A percentile compares a stretch with the other conserved stretches of the same genome.
Conservation (phyloP, 202 grass and related monocot species). For the Miscanthus sacchariflorus region DNA sequence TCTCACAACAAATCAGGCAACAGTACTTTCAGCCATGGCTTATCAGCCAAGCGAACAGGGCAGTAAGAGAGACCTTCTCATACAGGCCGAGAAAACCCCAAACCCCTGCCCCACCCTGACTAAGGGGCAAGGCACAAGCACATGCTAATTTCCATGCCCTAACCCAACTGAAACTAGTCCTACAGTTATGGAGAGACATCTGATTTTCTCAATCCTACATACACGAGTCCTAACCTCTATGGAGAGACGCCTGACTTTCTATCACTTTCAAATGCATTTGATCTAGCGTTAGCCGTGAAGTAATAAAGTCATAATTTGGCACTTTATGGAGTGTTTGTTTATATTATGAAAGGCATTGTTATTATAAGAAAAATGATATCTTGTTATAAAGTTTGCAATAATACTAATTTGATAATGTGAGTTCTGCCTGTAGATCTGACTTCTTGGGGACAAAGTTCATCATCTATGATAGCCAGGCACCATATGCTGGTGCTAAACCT, state of each 20-base stretch:
- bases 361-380: not conserved
- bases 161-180: not conserved
- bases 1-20: too few relatives aligned
- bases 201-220: not conserved
- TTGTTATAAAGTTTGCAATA: not conserved
- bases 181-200: not conserved
- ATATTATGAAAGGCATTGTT: not conserved
- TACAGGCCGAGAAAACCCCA: too few relatives aligned
- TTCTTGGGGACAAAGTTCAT: constrained; percentile 89
- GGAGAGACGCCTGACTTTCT: not conserved
- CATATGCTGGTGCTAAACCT: constrained; percentile 63
- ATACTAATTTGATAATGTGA: not conserved
- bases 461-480: constrained; percentile 70
- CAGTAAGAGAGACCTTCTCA: too few relatives aligned
- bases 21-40: too few relatives aligned
- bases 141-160: not conserved
- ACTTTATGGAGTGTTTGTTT: not conserved
- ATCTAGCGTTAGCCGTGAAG: not conserved
- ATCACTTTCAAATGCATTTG: constrained; percentile 22
- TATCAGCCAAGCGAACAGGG: too few relatives aligned
- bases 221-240: not conserved
- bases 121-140: not conserved
- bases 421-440: constrained; percentile 67
- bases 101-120: too few relatives aligned
- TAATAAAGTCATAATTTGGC: not conserved